phyloP scores from a whole-genome alignment of 139 green algal species.

The Coelastrella sp. region DNA sequence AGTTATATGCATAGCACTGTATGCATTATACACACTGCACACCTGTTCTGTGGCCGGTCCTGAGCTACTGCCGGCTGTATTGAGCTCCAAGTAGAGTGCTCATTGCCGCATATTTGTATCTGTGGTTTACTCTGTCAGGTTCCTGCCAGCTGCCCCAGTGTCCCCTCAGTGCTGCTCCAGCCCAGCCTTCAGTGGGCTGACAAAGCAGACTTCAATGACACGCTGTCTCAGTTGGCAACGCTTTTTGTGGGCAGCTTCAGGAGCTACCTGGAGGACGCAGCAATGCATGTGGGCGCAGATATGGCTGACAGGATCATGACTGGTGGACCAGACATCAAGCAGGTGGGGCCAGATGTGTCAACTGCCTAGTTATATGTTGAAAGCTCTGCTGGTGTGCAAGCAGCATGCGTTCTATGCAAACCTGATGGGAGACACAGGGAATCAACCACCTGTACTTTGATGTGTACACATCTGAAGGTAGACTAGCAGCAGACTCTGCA shows the following conservation, averaged over 20 bases:
- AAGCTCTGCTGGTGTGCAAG: conserved; percentile 9
- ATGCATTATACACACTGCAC: neutral
- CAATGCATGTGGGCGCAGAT: conserved; percentile 59
- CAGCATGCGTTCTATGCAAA: neutral
- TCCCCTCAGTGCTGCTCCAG: conserved; percentile 45
- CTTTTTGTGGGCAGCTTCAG: conserved; percentile 47
- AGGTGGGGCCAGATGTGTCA: neutral
- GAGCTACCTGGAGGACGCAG: conserved; percentile 53
- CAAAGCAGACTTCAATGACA: conserved; percentile 40
- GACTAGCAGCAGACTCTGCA: neutral
- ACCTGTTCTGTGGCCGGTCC: neutral
- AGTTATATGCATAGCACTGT: neutral
- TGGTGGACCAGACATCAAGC: conserved; percentile 51
- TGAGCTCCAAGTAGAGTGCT: neutral
- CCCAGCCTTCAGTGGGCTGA: conserved; percentile 37
- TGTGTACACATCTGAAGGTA: too few species aligned
- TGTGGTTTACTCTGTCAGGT: conserved; percentile 26
- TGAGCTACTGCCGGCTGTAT: neutral
- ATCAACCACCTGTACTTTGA: neutral
- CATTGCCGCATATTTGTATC: neutral
- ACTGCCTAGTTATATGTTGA: too few species aligned
- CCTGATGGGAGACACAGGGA: too few species aligned
- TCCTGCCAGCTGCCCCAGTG: conserved; percentile 35
- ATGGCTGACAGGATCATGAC: conserved; percentile 59
- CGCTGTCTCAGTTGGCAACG: conserved; percentile 35